Base-by-base conservation (phyloP, 768 basidiomycete genomes). In the Russula abietina region DNA sequence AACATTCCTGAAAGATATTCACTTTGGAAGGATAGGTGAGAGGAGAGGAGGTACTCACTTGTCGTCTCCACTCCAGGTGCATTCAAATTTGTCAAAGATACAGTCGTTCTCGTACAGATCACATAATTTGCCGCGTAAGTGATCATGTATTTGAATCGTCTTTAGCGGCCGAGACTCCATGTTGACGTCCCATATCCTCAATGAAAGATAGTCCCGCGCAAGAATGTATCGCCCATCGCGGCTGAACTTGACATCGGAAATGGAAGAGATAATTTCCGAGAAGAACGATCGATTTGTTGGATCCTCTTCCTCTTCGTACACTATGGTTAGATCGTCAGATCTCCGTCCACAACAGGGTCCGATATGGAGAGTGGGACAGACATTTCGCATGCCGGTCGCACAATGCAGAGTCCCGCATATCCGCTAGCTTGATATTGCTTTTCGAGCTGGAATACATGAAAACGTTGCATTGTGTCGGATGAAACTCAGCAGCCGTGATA, bases 381-480 rank as follows among this genome's bases (percentile, higher is more conserved):
- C 97, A 87, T 82, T 99, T 98, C 54, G 95, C 91, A 70, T 98
- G 91, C 68, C 84, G 82, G 75, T 99, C 97, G 76, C 97, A 99
- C 60, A 99, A 78, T 3, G 97, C 97, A 26, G 94, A 92, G 67
- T 98, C 95, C 54, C 97, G 86, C 97, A 99, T 99, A 78, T 99
- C 97, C 24, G 95, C 96, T 62, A 99, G 85, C 78, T 98, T 98
- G 81, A 99, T 98, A 74, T 97, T 98, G 70, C 94, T 96, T 77
- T 98, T 98, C 62, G 97, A 98, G 77, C 93, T 95, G 66, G 96
- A 98, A 75, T 98, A 99, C 94, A 98, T 97, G 80, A 99, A 98
- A 55, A 92, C 79, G 75, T 98, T 98, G 86, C 97, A 98, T 67
- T 96, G 91, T 57, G 85, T 83, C 36, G 97, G 97, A 73, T 98